Evolutionary conservation across 495 filamentous ascomycete genomes (phyloP), one percentile per base, ranked within the genome.

Genomic region (Chaetomium fimeti): DNA sequence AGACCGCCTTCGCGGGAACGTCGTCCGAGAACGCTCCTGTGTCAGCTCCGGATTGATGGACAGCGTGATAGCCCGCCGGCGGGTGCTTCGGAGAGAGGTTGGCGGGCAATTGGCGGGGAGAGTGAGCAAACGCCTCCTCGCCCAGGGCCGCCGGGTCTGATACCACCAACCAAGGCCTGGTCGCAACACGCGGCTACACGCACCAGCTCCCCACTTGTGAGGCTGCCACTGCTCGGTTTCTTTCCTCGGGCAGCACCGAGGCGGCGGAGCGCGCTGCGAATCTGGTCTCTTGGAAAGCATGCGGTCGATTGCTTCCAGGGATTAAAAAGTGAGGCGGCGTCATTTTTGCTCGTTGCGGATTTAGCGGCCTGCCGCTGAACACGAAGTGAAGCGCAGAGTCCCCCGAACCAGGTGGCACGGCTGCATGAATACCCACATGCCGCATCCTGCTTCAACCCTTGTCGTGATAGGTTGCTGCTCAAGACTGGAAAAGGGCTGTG

Each of bases 1-100:
- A 71, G 66, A 68, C 66, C 69, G 71, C 66, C 68, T 66, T 64
- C 59, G 47, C 60, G 24, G 45, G 28, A 57, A 38, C 5, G 15
- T 42, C 16, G n/a, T 27, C 13, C 22, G 15, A 22, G 53, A 32
- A 42, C 25, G 55, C 28, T 16, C 32, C 22, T 54, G 60, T 53
- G 29, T 59, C 64, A 62, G 56, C 54, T 49, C 22, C 27, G 55
- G 45, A 48, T 32, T 20, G 32, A 54, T 43, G 45, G 16, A 5
- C 24, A 20, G 40, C 2, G 28, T 32, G 28, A 49, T 62, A 25
- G 48, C 32, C 49, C 36, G 11, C 27, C 3, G 18, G 9, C 61
- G 53, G 42, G 22, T 49, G n/a, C 40, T 49, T 62, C 60, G 60
- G 60, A 56, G 48, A 12, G 40, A 38, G 32, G 59, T 7, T 42